These are phyloP conservation scores for Angomonas deanei DNA, from an alignment of 208 protist genomes.

Conservation along the genomic window DNA sequence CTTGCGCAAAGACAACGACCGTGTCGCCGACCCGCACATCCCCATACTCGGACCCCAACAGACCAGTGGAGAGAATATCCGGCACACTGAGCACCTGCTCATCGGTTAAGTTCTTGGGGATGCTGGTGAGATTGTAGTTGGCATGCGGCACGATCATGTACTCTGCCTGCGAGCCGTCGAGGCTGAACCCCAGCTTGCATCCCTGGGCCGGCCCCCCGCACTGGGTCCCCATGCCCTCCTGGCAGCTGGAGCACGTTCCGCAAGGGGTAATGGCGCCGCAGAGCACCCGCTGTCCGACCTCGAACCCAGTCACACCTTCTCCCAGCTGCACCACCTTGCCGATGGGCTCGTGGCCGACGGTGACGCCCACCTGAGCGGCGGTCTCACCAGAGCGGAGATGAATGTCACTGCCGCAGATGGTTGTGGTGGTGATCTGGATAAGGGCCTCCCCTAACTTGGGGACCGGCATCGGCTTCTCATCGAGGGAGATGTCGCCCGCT, in stretches of 20 bases:
- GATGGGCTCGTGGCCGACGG: slow-evolving; percentile 30
- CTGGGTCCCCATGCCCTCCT: slow-evolving; percentile 15
- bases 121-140: slow-evolving; percentile 14
- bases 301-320: slow-evolving; percentile 18
- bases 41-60: slow-evolving; percentile 15
- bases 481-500: slow-evolving; percentile 17
- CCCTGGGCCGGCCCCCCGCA: slow-evolving; percentile 18
- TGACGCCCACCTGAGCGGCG: slow-evolving; percentile 13
- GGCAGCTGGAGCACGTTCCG: slow-evolving; percentile 20
- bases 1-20: slow-evolving; percentile 29
- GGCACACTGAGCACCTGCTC: slow-evolving; percentile 32
- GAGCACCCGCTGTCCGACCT: slow-evolving; percentile 25
- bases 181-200: slow-evolving; percentile 21
- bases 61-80: slow-evolving; percentile 26
- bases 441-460: slow-evolving; percentile 21
- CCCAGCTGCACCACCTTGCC: slow-evolving; percentile 24
- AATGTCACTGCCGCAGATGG: slow-evolving; percentile 30
- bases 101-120: slow-evolving; percentile 19
- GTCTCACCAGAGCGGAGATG: slow-evolving; percentile 28
- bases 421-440: slow-evolving; percentile 34
- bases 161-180: slow-evolving; percentile 29
- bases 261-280: slow-evolving; percentile 23
- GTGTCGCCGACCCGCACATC: slow-evolving; percentile 22
- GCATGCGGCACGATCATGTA: slow-evolving; percentile 23
- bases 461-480: slow-evolving; percentile 22